Percentiles rank a stretch among this genome's conserved stretches.
These are phyloP conservation scores for Aspergillus indologenus DNA, from an alignment of 495 filamentous ascomycete species.

Conservation along the genomic window DNA sequence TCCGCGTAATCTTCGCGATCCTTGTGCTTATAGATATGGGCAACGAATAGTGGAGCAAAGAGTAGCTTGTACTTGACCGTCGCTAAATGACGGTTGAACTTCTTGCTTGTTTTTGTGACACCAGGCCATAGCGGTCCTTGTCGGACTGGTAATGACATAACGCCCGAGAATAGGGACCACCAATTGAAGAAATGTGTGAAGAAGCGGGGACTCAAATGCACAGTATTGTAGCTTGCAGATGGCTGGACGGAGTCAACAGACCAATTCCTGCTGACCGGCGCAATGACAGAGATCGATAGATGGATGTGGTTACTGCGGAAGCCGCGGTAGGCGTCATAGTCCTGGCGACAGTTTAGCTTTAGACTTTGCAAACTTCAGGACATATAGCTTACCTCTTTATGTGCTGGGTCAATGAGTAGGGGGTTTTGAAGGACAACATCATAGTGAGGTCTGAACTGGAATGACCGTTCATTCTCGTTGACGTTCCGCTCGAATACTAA, in stretches of 20 bases:
- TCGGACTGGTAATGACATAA: constrained; percentile 90
- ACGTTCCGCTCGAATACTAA: constrained; percentile 87
- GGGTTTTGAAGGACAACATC: constrained; percentile 83
- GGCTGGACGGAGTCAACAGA: constrained; percentile 64
- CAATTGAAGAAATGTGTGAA: constrained; percentile 98
- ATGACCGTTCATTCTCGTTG: constrained; percentile 62
- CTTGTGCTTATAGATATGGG: constrained; percentile 98
- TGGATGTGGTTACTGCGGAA: constrained; percentile 97
- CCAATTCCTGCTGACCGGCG: constrained; percentile 76
- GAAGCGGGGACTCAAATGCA: constrained; percentile 89
- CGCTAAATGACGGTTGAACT: constrained; percentile 92
- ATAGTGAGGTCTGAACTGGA: constrained; percentile 89
- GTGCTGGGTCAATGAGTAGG: constrained; percentile 58
- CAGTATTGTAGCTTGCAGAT: constrained; percentile 88
- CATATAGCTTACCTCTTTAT: constrained; percentile 40
- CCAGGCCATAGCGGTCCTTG: constrained; percentile 90
- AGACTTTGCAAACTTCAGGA: neutral
- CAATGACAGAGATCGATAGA: constrained; percentile 82
- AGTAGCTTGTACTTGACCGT: constrained; percentile 97
- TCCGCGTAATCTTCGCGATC: constrained; percentile 83
- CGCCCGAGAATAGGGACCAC: constrained; percentile 95
- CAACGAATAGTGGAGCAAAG: constrained; percentile 87
- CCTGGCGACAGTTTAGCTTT: constrained; percentile 23
- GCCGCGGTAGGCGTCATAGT: constrained; percentile 88
- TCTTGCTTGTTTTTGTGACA: constrained; percentile 92